These are phyloP conservation scores for Golubevia sp. DNA, from an alignment of 1,284 basidiomycete species.

Conservation along the genomic window DNA sequence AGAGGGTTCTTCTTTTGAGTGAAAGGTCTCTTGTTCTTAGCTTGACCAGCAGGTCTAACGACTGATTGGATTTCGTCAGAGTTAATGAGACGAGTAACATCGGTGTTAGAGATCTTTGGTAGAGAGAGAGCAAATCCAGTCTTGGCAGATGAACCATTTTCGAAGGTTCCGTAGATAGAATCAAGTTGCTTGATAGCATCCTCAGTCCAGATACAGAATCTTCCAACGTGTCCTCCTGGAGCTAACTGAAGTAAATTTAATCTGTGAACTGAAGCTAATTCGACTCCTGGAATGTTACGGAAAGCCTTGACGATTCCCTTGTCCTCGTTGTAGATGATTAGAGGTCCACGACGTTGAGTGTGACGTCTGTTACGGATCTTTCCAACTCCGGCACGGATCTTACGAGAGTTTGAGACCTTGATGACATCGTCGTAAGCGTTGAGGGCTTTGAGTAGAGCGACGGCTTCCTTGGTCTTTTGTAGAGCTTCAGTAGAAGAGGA, in stretches of 20 bases:
- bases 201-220: constrained; percentile 99
- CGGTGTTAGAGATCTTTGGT: constrained; percentile 95
- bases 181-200: constrained; percentile 90
- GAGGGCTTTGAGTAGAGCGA: constrained; percentile 87
- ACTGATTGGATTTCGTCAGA: constrained; percentile 69
- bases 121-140: constrained; percentile 68
- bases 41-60: constrained; percentile 81
- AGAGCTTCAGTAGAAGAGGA: constrained; percentile 78
- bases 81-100: constrained; percentile 98
- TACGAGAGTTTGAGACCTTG: constrained; percentile 97
- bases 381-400: constrained; percentile 94
- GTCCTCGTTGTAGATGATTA: constrained; percentile 97
- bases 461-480: constrained; percentile 97
- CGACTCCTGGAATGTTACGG: constrained; percentile 98
- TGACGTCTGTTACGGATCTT: constrained; percentile 97
- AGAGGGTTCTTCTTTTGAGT: constrained; percentile 98
- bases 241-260: constrained; percentile 99
- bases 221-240: constrained; percentile 97
- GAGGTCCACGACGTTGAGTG: constrained; percentile 95
- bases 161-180: constrained; percentile 90
- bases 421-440: constrained; percentile 90
- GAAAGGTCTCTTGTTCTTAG: constrained; percentile 88
- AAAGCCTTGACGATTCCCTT: constrained; percentile 97
- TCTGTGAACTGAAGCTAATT: constrained; percentile 90
- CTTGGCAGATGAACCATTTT: constrained; percentile 83